Base-by-base conservation (phyloP, 352 stramenopile genomes). In the Globisporangium heterothallicum region DNA sequence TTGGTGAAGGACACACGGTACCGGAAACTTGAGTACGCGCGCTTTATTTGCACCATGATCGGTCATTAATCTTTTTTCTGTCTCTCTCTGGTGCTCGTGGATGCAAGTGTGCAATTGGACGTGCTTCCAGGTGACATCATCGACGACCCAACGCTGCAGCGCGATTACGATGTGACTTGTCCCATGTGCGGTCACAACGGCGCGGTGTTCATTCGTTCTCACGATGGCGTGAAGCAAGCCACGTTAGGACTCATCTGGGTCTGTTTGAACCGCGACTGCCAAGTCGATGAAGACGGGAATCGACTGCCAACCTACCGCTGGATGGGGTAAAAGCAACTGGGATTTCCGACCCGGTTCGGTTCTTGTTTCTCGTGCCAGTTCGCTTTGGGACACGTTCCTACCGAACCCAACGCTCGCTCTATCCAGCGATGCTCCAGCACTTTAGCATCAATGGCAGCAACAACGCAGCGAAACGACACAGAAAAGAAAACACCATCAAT, bases 1-100 rank as follows among this genome's bases (percentile, higher is more conserved):
- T 69, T 94, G 56, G 84, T 94, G 44, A 92, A 90, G 67, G 84
- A 94, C 68, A 87, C 79, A 27, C 79, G 84, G 81, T 92, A n/a
- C n/a, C n/a, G n/a, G n/a, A n/a, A n/a, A n/a, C n/a, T n/a, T n/a
- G n/a, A n/a, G n/a, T n/a, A n/a, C n/a, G n/a, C n/a, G 52, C 66
- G 73, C 36, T 16, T 52, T 13, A 29, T 10, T 5, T 34, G 24
- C 13, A 43, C 16, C 29, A 34, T 34, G 29, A 10, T 12, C 6
- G 10, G 29, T 6, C 6, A 36, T 13, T 3, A 36, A 29, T 35
- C 12, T 12, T 29, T 3, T 21, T 3, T 27, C 2, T n/a, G 16
- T 25, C 5, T 32, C 6, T 21, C 2, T 41, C 12, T 24, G 2
- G 26, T 35, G 22, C 42, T 46, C 9, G 36, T 48, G 34, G 10